Conservation (phyloP, 129 eudicot species). For the Tagetes patula region DNA sequence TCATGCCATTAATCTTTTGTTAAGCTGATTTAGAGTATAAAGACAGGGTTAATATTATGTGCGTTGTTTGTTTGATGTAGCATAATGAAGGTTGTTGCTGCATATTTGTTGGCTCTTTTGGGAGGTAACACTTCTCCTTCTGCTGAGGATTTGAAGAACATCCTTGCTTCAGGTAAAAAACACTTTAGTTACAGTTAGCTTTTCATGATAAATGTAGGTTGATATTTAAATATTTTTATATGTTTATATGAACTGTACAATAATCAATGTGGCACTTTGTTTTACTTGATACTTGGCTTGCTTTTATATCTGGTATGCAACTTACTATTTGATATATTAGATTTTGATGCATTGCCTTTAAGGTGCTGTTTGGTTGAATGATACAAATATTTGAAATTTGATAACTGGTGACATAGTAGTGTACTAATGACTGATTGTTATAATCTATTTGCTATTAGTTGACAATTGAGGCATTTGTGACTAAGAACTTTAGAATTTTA, state of each 20-base stretch:
- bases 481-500: not conserved
- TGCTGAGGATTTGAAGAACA: slow-evolving; percentile 54
- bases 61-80: slow-evolving; percentile 10
- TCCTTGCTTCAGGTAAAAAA: slow-evolving; percentile 63
- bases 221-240: too few relatives aligned
- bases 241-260: not conserved
- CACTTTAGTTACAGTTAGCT: not conserved
- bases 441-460: not conserved
- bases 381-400: not conserved
- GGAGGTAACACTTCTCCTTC: slow-evolving; percentile 74
- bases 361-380: not conserved
- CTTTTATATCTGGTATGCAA: not conserved
- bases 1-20: too few relatives aligned
- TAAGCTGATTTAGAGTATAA: too few relatives aligned
- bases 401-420: too few relatives aligned
- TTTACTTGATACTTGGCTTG: not conserved
- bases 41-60: too few relatives aligned
- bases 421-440: not conserved
- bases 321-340: not conserved
- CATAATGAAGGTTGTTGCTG: slow-evolving; percentile 75
- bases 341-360: not conserved
- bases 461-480: not conserved
- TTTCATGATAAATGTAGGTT: not conserved
- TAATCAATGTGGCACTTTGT: not conserved
- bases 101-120: slow-evolving; percentile 82